A percentile compares a stretch with the other conserved stretches of the same genome.
Evolutionary conservation across 306 rosid genomes (phyloP).

Genomic region (Hippophae tibetana): DNA sequence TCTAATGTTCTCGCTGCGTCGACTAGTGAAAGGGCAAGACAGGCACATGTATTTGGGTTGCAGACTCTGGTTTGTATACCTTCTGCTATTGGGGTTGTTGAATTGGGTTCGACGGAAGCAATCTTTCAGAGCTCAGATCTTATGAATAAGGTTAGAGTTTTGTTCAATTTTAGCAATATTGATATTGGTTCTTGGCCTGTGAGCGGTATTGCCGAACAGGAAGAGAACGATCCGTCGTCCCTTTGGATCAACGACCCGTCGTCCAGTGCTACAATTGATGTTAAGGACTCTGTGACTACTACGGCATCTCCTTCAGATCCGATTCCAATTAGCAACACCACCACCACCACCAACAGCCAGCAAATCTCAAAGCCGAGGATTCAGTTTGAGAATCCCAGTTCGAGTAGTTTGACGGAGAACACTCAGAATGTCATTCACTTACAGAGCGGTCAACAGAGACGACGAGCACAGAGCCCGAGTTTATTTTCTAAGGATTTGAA

Average conservation of each 20-base stretch:
- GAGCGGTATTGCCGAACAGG: constrained; percentile 43
- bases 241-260: constrained; percentile 66
- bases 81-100: constrained; percentile 67
- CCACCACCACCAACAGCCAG: constrained; percentile 18
- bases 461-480: constrained; percentile 40
- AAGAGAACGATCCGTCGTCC: constrained; percentile 74
- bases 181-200: constrained; percentile 62
- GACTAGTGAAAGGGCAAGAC: constrained; percentile 63
- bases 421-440: constrained; percentile 40
- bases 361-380: constrained; percentile 31
- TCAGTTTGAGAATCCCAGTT: constrained; percentile 47
- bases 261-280: constrained; percentile 21
- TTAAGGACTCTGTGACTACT: constrained; percentile 35
- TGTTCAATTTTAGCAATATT: constrained; percentile 60
- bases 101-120: constrained; percentile 67
- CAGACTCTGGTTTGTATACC: constrained; percentile 76
- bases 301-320: constrained; percentile 2
- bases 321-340: constrained; percentile 22
- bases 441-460: constrained; percentile 11
- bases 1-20: constrained; percentile 38
- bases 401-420: constrained; percentile 50
- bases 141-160: constrained; percentile 55
- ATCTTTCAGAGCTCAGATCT: constrained; percentile 63
- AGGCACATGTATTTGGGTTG: constrained; percentile 53
- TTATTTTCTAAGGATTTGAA: constrained; percentile 56